Conservation (phyloP, 495 filamentous ascomycete species). For the Tirmania nivea region DNA sequence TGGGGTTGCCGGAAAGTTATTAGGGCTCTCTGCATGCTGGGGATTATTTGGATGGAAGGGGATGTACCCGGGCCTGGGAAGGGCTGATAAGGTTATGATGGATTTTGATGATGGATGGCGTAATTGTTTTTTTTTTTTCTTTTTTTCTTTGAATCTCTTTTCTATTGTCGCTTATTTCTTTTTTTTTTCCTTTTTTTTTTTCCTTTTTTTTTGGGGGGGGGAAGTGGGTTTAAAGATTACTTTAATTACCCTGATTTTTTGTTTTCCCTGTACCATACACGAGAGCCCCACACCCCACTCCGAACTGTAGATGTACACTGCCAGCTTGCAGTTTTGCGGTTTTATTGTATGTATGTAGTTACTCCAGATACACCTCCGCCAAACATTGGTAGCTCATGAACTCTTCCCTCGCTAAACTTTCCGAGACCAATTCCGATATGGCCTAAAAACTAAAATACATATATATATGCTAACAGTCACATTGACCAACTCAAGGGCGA, state of each 20-base stretch:
- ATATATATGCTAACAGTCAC: no score
- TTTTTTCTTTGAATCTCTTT: background rate
- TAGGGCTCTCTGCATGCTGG: slow-evolving; percentile 16
- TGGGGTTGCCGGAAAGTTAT: slow-evolving; percentile 45
- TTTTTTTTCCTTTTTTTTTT: background rate
- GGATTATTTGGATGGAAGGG: background rate
- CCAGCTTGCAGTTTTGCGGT: no score
- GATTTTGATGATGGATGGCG: background rate
- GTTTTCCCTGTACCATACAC: no score
- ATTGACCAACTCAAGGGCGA: no score
- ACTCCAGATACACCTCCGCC: no score
- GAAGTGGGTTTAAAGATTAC: background rate
- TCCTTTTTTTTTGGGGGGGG: background rate
- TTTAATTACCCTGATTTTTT: background rate
- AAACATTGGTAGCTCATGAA: no score
- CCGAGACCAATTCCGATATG: no score
- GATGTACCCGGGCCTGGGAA: background rate
- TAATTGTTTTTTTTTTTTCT: background rate
- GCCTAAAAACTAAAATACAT: no score
- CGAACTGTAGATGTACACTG: no score
- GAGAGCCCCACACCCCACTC: no score
- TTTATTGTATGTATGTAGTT: no score
- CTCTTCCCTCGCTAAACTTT: no score
- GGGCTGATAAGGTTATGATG: background rate
- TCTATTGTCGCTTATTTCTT: background rate